Evolutionary conservation across 768 basidiomycete genomes (phyloP).

Genomic region (Xerocomellus amylosporus): DNA sequence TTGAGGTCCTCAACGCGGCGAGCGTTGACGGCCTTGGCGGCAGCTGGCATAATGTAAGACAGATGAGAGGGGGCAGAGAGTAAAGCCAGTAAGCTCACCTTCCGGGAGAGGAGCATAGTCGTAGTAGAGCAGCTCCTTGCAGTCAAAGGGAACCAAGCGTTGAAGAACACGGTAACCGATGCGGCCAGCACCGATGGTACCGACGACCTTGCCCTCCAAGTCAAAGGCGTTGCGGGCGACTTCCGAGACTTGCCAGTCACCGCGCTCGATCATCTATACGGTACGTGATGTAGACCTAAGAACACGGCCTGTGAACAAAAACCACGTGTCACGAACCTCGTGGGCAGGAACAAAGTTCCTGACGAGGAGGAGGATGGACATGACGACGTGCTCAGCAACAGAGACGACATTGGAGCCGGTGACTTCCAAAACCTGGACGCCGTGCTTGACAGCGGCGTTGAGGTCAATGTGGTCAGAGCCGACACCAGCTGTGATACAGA

Average conservation of each 20-base stretch:
- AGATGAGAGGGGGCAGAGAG: not conserved
- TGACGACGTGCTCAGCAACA: constrained; percentile 88
- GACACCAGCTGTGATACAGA: constrained; percentile 89
- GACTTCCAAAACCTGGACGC: constrained; percentile 81
- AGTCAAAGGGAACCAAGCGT: constrained; percentile 77
- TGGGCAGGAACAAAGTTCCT: constrained; percentile 88
- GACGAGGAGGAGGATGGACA: constrained; percentile 88
- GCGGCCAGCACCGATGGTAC: constrained; percentile 79
- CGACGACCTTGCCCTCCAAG: constrained; percentile 87
- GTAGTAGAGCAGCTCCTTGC: constrained; percentile 88
- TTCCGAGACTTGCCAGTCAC: constrained; percentile 85
- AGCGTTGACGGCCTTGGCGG: constrained; percentile 62
- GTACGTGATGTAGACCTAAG: not conserved
- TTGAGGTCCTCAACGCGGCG: constrained; percentile 79
- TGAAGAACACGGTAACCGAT: constrained; percentile 89
- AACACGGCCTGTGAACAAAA: not conserved
- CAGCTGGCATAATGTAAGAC: constrained; percentile 37
- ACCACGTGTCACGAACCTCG: constrained; percentile 46
- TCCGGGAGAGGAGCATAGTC: constrained; percentile 75
- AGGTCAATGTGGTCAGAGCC: constrained; percentile 91
- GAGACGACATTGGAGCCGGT: constrained; percentile 89
- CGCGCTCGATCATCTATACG: constrained; percentile 70
- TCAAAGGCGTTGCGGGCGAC: constrained; percentile 84
- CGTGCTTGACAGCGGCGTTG: constrained; percentile 77
- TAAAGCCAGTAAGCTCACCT: constrained; percentile 33